Percentiles rank a stretch among this genome's conserved stretches.
Conservation (phyloP, 2,329 filamentous ascomycete species). For the Fusarium irregulare region DNA sequence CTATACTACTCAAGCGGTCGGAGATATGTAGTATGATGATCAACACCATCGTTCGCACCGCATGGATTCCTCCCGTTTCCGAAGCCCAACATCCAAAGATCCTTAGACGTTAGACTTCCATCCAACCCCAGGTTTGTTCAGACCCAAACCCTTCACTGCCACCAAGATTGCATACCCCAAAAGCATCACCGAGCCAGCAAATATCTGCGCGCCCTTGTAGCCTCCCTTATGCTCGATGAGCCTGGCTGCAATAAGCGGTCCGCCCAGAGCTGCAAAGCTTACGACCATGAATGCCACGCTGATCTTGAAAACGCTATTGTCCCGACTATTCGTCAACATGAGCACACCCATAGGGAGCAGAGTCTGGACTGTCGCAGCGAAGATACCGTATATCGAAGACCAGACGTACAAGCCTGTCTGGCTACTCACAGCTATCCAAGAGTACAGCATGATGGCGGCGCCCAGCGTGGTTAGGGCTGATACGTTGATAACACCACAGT, state of each 20-base stretch:
- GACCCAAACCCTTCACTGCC: constrained; percentile 54
- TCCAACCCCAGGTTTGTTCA: constrained; percentile 52
- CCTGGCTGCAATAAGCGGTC: constrained; percentile 63
- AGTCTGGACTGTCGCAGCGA: constrained; percentile 70
- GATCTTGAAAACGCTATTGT: constrained; percentile 65
- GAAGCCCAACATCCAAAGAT: neutral
- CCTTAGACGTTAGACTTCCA: constrained; percentile 55
- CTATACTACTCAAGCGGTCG: neutral
- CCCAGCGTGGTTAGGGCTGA: constrained; percentile 61
- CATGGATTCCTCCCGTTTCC: neutral
- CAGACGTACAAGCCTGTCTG: constrained; percentile 69
- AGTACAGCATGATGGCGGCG: constrained; percentile 59
- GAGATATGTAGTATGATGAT: neutral
- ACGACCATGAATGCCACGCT: constrained; percentile 69
- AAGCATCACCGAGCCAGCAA: constrained; percentile 57
- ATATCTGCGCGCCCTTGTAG: constrained; percentile 62
- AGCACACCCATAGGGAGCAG: constrained; percentile 71
- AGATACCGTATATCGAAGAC: constrained; percentile 70
- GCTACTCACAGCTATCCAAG: constrained; percentile 68
- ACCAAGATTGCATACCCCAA: constrained; percentile 55
- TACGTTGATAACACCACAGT: constrained; percentile 68
- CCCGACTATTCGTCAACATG: constrained; percentile 63
- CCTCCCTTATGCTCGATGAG: constrained; percentile 58
- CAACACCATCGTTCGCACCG: neutral
- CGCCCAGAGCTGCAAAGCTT: constrained; percentile 64